phyloP scores from a whole-genome alignment of 129 eudicot species.

The Gnaphalium uliginosum region DNA sequence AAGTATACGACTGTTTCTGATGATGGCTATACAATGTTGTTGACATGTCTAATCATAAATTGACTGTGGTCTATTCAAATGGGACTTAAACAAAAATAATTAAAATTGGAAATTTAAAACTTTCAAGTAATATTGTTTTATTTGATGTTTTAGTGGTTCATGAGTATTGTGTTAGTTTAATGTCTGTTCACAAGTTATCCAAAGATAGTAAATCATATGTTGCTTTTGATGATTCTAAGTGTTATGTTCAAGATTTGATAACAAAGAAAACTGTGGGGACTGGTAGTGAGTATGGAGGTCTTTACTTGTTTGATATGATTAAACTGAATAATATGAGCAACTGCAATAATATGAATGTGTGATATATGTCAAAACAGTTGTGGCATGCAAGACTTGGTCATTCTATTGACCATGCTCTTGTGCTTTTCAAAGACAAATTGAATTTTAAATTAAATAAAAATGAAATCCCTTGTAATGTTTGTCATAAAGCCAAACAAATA shows the following conservation, averaged over 20 bases:
- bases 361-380: not conserved
- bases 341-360: not conserved
- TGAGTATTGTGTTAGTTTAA: too few relatives aligned
- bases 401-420: not conserved
- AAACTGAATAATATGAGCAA: too few relatives aligned
- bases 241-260: not conserved
- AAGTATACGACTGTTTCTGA: too few relatives aligned
- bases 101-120: too few relatives aligned
- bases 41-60: too few relatives aligned
- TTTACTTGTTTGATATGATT: not conserved
- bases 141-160: too few relatives aligned
- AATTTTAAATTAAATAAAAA: not conserved
- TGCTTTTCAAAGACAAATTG: not conserved
- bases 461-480: not conserved
- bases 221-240: not conserved
- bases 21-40: too few relatives aligned
- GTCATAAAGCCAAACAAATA: not conserved
- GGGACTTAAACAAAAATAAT: too few relatives aligned
- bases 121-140: not conserved
- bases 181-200: not conserved
- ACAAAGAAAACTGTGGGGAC: not conserved
- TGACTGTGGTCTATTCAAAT: too few relatives aligned
- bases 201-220: not conserved
- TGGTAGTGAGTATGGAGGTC: not conserved
- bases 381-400: not conserved